phyloP scores from a whole-genome alignment of 441 rosid species.

The Erysimum pusillum region DNA sequence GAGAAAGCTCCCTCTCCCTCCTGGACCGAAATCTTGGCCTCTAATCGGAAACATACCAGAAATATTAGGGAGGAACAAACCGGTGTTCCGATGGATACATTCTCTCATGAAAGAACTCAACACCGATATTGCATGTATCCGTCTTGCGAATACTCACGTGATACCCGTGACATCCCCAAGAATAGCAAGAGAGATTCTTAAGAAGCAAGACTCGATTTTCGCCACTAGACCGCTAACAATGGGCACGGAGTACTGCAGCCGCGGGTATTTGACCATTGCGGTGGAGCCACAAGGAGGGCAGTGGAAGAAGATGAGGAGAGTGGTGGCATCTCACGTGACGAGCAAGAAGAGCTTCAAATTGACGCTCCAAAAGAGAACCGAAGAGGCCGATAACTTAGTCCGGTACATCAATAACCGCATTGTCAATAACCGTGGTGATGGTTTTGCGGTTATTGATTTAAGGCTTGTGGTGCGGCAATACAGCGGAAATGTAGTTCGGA shows the following conservation, averaged over 20 bases:
- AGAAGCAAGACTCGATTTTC: slow-evolving; percentile 57
- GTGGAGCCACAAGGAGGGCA: slow-evolving; percentile 53
- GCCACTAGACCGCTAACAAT: slow-evolving; percentile 51
- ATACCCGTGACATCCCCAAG: slow-evolving; percentile 55
- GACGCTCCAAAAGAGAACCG: slow-evolving; percentile 46
- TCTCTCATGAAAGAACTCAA: slow-evolving; percentile 50
- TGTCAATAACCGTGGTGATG: background rate
- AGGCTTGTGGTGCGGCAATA: slow-evolving; percentile 52
- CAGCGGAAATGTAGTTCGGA: slow-evolving; percentile 56
- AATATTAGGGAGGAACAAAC: slow-evolving; percentile 42
- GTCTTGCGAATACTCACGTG: slow-evolving; percentile 51
- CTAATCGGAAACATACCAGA: slow-evolving; percentile 52
- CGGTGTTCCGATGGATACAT: slow-evolving; percentile 56
- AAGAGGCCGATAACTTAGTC: slow-evolving; percentile 63
- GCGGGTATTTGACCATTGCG: slow-evolving; percentile 48
- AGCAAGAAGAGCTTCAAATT: slow-evolving; percentile 42
- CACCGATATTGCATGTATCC: slow-evolving; percentile 58
- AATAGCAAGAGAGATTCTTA: slow-evolving; percentile 53
- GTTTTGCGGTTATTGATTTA: slow-evolving; percentile 41
- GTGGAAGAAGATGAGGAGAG: slow-evolving; percentile 71
- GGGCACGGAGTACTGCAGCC: slow-evolving; percentile 40
- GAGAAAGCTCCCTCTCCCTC: slow-evolving; percentile 46
- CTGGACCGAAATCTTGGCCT: slow-evolving; percentile 55
- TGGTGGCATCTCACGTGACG: slow-evolving; percentile 50
- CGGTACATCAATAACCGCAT: slow-evolving; percentile 50